Percentiles rank a stretch among this genome's conserved stretches.
These are phyloP conservation scores for Colletotrichum salicis DNA, from an alignment of 2,329 filamentous ascomycete species.

Conservation along the genomic window DNA sequence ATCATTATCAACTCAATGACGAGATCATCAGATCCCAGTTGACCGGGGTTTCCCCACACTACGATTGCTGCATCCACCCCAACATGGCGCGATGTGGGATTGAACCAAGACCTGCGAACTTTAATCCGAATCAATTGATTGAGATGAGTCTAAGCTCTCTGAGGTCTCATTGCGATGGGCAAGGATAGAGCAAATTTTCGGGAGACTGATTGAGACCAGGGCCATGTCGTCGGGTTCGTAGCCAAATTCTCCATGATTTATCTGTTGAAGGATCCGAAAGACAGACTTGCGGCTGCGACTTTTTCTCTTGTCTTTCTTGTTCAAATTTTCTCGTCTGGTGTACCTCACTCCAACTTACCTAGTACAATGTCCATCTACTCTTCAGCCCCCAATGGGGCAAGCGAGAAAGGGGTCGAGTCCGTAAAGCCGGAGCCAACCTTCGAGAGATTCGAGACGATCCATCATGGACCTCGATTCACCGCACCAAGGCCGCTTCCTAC, in stretches of 20 bases:
- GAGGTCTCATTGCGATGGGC: neutral
- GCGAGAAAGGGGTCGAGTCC: slow-evolving; percentile 5
- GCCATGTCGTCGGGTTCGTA: neutral
- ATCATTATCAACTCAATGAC: slow-evolving; percentile 19
- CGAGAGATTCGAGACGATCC: neutral
- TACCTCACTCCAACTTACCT: too few species aligned
- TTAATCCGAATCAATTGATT: neutral
- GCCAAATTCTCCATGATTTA: neutral
- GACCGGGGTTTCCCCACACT: neutral
- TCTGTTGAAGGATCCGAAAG: neutral
- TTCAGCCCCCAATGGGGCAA: slow-evolving; percentile 1
- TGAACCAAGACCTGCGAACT: slow-evolving; percentile 16
- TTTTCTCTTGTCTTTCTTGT: neutral
- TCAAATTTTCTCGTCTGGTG: neutral
- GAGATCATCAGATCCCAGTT: slow-evolving; percentile 3
- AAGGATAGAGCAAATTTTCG: neutral
- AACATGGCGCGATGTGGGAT: slow-evolving; percentile 20
- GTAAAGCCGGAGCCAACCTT: neutral
- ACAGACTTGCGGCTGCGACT: neutral
- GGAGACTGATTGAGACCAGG: neutral
- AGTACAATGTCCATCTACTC: slow-evolving; percentile 1
- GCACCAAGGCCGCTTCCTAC: slow-evolving; percentile 21
- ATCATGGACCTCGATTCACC: neutral
- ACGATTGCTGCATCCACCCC: slow-evolving; percentile 5
- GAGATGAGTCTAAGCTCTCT: neutral